Percentiles rank a stretch among this genome's conserved stretches.
These are phyloP conservation scores for Suhomyces xylopsoci DNA, from an alignment of 805 yeast genomes.

Conservation along the genomic window DNA sequence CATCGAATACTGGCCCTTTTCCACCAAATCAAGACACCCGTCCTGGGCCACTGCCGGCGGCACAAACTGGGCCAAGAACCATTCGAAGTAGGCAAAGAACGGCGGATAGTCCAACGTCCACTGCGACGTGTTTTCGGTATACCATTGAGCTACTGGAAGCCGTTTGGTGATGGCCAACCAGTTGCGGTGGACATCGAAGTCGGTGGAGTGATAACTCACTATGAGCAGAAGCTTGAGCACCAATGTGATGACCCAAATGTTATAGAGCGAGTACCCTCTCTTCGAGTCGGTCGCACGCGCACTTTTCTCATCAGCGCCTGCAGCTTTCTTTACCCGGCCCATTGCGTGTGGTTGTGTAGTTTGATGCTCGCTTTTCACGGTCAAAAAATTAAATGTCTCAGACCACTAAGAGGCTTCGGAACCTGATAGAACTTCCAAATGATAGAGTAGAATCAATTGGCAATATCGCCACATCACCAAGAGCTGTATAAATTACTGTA, in stretches of 20 bases:
- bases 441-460: too few relatives aligned
- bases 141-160: constrained; percentile 80
- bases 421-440: neutral
- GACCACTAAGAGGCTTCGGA: neutral
- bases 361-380: neutral
- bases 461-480: too few relatives aligned
- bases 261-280: constrained; percentile 23
- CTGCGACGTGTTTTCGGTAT: constrained; percentile 67
- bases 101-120: constrained; percentile 99
- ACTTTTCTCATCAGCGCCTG: neutral
- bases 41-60: constrained; percentile 62
- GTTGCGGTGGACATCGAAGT: constrained; percentile 94
- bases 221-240: constrained; percentile 33
- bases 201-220: constrained; percentile 86
- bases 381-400: neutral
- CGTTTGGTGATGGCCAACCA: constrained; percentile 90
- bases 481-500: too few relatives aligned
- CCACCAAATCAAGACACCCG: constrained; percentile 73
- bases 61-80: constrained; percentile 67
- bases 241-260: constrained; percentile 36
- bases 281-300: neutral
- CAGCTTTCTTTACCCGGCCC: neutral
- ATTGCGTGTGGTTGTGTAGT: neutral
- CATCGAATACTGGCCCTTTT: constrained; percentile 63
- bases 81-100: constrained; percentile 93